These are phyloP conservation scores for Acacia melanoxylon DNA, from an alignment of 306 rosid species.

Conservation along the genomic window DNA sequence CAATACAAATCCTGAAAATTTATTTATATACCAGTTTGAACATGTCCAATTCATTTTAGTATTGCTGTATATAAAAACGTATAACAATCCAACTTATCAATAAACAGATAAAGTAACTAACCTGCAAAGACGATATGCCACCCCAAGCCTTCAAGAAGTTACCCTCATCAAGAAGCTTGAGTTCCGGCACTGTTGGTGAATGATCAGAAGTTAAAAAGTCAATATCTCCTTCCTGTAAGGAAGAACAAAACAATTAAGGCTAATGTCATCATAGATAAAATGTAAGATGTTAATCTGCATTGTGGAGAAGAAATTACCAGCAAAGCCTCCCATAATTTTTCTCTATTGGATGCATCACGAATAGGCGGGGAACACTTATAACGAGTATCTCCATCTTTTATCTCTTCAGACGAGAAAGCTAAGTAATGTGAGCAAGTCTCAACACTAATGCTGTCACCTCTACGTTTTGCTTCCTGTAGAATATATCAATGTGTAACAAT, in stretches of 20 bases:
- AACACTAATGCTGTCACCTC: constrained; percentile 80
- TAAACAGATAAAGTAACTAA: constrained; percentile 30
- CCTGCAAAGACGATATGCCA: constrained; percentile 93
- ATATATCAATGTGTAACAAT: constrained; percentile 11
- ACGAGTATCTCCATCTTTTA: constrained; percentile 79
- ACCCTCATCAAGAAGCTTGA: constrained; percentile 80
- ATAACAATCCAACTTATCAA: not conserved
- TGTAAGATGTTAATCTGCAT: not conserved
- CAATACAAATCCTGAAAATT: not conserved
- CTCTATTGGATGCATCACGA: constrained; percentile 71
- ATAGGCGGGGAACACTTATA: constrained; percentile 95
- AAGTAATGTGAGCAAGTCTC: constrained; percentile 94
- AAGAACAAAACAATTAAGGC: constrained; percentile 13
- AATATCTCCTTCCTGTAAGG: constrained; percentile 74
- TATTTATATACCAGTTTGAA: not conserved
- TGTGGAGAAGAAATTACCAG: constrained; percentile 46
- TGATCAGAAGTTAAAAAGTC: constrained; percentile 89
- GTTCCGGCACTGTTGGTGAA: constrained; percentile 86
- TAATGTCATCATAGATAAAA: not conserved
- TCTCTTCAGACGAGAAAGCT: constrained; percentile 81
- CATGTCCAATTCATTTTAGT: constrained; percentile 4
- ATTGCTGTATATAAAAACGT: not conserved
- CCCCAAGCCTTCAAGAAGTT: constrained; percentile 96
- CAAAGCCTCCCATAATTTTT: constrained; percentile 81
- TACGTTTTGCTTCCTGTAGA: constrained; percentile 72